phyloP scores from a whole-genome alignment of 441 rosid genomes.

The Gossypium gossypioides region DNA sequence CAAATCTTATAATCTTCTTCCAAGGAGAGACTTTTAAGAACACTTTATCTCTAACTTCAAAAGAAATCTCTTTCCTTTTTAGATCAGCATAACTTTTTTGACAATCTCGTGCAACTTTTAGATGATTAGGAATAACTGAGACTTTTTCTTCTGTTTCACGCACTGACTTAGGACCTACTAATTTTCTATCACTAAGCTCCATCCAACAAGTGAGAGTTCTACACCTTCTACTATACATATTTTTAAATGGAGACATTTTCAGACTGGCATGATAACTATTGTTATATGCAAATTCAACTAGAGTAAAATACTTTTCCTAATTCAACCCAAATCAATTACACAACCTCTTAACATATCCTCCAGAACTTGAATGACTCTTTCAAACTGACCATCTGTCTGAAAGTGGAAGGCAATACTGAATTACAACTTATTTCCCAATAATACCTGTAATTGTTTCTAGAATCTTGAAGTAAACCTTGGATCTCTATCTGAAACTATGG shows the following conservation, averaged over 20 bases:
- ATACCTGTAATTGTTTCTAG: not conserved
- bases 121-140: not conserved
- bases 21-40: not conserved
- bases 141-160: not conserved
- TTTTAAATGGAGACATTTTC: not conserved
- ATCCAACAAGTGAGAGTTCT: not conserved
- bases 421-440: not conserved
- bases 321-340: not conserved
- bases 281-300: not conserved
- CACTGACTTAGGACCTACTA: not conserved
- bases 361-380: not conserved
- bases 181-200: not conserved
- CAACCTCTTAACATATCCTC: not conserved
- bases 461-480: not conserved
- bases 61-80: not conserved
- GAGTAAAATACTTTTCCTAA: not conserved
- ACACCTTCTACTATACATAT: not conserved
- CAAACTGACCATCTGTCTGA: too few species aligned
- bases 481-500: not conserved
- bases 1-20: not conserved
- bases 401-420: not conserved
- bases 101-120: not conserved
- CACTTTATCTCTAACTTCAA: not conserved
- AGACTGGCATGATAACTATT: too few species aligned
- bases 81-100: not conserved